Evolutionary conservation across 1,284 basidiomycete genomes (phyloP).

Genomic region (Coniophora puteana): DNA sequence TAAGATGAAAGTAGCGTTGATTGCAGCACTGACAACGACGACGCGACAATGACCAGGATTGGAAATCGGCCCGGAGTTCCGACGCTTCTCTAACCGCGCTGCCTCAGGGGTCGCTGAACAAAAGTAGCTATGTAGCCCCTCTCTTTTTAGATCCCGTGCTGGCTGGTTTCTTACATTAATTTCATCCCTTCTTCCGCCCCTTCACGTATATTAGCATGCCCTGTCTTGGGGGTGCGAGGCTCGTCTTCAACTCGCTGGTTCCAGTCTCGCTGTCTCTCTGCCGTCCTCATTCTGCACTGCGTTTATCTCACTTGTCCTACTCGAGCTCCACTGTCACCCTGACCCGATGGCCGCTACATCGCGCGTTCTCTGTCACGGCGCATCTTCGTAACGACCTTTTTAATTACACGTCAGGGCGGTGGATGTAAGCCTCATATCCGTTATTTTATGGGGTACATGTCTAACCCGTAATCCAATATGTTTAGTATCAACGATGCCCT

Average conservation of each 20-base stretch:
- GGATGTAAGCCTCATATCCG: constrained; percentile 13
- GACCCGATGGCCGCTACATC: constrained; percentile 7
- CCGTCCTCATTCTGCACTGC: neutral
- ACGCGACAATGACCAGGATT: too few relatives aligned
- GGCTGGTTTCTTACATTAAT: too few relatives aligned
- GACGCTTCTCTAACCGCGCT: too few relatives aligned
- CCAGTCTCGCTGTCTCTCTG: neutral
- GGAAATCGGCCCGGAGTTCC: too few relatives aligned
- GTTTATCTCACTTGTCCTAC: constrained; percentile 4
- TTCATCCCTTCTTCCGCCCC: constrained; percentile 1
- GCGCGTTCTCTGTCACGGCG: constrained; percentile 8
- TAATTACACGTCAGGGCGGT: constrained; percentile 12
- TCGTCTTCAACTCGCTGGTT: constrained; percentile 2
- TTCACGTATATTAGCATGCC: constrained; percentile 5
- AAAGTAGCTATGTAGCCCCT: neutral
- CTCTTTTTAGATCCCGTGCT: constrained; percentile 1
- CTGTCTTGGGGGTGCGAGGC: constrained; percentile 4
- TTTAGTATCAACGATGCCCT: constrained; percentile 23
- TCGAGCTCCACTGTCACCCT: constrained; percentile 7
- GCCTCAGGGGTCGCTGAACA: too few relatives aligned
- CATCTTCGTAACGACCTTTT: constrained; percentile 8
- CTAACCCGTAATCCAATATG: constrained; percentile 9
- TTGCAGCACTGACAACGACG: too few relatives aligned
- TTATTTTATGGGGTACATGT: constrained; percentile 10
- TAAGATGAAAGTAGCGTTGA: too few relatives aligned